Evolutionary conservation across 2,329 filamentous ascomycete genomes (phyloP).

Genomic region (Plectosphaerella cucumerina): DNA sequence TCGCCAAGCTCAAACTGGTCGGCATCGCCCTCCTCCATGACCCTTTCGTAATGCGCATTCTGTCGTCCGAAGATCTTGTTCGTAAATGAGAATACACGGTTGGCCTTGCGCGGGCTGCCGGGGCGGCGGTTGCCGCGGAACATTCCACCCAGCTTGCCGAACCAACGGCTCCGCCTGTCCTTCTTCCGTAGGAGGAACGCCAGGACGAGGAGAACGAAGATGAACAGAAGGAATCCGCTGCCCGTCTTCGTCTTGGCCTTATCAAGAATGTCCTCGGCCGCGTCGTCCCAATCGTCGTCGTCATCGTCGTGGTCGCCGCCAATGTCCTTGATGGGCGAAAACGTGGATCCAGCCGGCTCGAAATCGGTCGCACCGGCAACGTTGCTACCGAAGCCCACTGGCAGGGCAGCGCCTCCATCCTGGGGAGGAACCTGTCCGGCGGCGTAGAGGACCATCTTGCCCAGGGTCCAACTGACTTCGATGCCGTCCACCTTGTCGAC

Average conservation of each 20-base stretch:
- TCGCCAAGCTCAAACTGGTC: slow-evolving; percentile 75
- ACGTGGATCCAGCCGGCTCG: slow-evolving; percentile 68
- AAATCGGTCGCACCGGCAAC: slow-evolving; percentile 68
- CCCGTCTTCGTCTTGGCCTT: slow-evolving; percentile 64
- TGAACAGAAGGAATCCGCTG: slow-evolving; percentile 71
- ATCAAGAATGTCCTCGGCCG: slow-evolving; percentile 57
- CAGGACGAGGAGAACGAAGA: slow-evolving; percentile 66
- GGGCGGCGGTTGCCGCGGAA: slow-evolving; percentile 36
- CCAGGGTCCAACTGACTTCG: slow-evolving; percentile 95
- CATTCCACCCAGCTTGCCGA: slow-evolving; percentile 44
- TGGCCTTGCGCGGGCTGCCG: slow-evolving; percentile 41
- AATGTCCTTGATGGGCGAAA: slow-evolving; percentile 23
- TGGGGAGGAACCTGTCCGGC: slow-evolving; percentile 76
- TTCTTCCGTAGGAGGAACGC: slow-evolving; percentile 74
- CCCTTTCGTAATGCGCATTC: slow-evolving; percentile 68
- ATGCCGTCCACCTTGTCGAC: slow-evolving; percentile 88
- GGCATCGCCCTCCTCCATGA: slow-evolving; percentile 75
- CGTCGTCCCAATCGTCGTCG: slow-evolving; percentile 51
- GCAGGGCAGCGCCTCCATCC: slow-evolving; percentile 42
- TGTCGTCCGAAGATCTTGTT: slow-evolving; percentile 63
- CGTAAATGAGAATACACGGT: slow-evolving; percentile 45
- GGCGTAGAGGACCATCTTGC: slow-evolving; percentile 94
- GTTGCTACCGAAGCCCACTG: slow-evolving; percentile 93
- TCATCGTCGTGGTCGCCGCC: slow-evolving; percentile 38
- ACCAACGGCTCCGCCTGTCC: slow-evolving; percentile 63